Base-by-base conservation (phyloP, 2,329 filamentous ascomycete genomes). In the Fusarium paranaense region DNA sequence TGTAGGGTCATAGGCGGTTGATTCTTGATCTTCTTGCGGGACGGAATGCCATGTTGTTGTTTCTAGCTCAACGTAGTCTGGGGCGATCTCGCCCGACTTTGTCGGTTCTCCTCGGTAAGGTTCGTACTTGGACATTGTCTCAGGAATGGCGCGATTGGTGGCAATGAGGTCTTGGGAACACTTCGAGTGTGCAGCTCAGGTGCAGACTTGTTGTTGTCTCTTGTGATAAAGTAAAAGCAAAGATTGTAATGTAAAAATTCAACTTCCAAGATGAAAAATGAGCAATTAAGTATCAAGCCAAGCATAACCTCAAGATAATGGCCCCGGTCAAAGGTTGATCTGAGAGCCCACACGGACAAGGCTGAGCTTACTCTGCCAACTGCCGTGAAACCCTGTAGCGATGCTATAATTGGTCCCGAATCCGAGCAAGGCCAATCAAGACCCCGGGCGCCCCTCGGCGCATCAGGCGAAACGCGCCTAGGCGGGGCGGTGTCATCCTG, bases 41-140 rank as follows among this genome's bases (percentile, higher is more conserved):
- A 68, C 20, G 13, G 59, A 33, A 2, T 61, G 67, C 72, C 66
- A 69, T 6, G 33, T 30, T 5, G 66, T 52, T 7, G 64, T 52
- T 32, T 66, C 67, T n/a, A 77, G 40, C 22, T 77, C 75, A 18
- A 70, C 37, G 8, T 67, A 62, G 20, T 52, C 50, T 14, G 72
- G 72, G 0, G 32, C 62, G 0, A 74, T n/a, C 20, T 59, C 33
- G 11, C n/a, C 45, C 7, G 47, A 25, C 54, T 35, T 45, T n/a
- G 22, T 54, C 35, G 38, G 67, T 16, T 73, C 64, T 22, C 50
- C 64, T 11, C 50, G 58, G 2, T 62, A n/a, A 3, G n/a, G 50
- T 37, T 74, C 38, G 27, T 66, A 62, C 6, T 65, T 57, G 8
- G 32, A 50, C 71, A 74, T 74, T 33, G 20, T 37, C 30, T 10